These are phyloP conservation scores for Fusarium chlamydosporum DNA, from an alignment of 2,329 filamentous ascomycete species.

Conservation along the genomic window DNA sequence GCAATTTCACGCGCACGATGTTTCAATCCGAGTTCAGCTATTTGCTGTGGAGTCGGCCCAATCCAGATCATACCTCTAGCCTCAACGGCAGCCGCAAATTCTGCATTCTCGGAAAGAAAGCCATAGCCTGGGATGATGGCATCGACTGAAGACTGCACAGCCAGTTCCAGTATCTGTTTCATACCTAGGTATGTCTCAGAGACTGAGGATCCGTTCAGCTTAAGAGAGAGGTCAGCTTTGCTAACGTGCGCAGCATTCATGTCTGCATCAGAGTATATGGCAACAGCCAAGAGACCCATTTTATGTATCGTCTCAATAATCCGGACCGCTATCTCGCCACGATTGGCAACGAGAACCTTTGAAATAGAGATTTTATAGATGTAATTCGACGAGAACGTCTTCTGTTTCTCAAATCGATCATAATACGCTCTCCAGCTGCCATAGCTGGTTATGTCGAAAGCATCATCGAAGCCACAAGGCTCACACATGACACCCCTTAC, in stretches of 20 bases:
- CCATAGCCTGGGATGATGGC: slow-evolving; percentile 78
- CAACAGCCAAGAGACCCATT: slow-evolving; percentile 77
- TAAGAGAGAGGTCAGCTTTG: slow-evolving; percentile 75
- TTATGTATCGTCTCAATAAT: slow-evolving; percentile 76
- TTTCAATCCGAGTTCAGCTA: slow-evolving; percentile 57
- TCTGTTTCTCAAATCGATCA: slow-evolving; percentile 2
- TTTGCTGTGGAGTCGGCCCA: slow-evolving; percentile 67
- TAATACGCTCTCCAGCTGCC: slow-evolving; percentile 54
- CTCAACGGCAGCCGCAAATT: slow-evolving; percentile 68
- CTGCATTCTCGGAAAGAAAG: slow-evolving; percentile 74
- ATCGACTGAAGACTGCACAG: slow-evolving; percentile 63
- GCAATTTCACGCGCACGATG: slow-evolving; percentile 57
- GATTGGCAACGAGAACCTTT: slow-evolving; percentile 75
- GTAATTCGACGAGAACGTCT: no score
- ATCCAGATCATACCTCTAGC: slow-evolving; percentile 70
- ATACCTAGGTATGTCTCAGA: slow-evolving; percentile 75
- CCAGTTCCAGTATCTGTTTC: slow-evolving; percentile 69
- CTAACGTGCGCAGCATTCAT: slow-evolving; percentile 76
- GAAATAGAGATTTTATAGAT: slow-evolving; percentile 32
- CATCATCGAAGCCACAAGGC: slow-evolving; percentile 51
- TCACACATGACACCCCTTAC: slow-evolving; percentile 57
- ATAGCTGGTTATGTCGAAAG: slow-evolving; percentile 52
- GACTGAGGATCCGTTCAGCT: slow-evolving; percentile 66
- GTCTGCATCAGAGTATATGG: slow-evolving; percentile 76
- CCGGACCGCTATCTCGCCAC: slow-evolving; percentile 73